Base-by-base conservation (phyloP, 177 flowering plant species). In the Tripterygium wilfordii region DNA sequence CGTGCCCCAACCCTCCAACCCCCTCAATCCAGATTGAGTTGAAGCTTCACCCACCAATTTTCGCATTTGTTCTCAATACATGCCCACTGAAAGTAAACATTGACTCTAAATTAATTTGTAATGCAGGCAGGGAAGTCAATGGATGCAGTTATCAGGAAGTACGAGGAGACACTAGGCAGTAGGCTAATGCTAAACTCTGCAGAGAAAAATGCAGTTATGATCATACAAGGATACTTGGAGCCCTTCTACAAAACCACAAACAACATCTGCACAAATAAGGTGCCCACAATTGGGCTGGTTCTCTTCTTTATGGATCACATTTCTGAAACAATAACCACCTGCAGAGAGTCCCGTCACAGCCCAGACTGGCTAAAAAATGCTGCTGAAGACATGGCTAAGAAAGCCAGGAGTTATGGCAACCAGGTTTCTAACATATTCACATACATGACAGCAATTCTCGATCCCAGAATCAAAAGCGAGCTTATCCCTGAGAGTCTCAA, bases 281-380 rank as follows among this genome's bases (percentile, higher is more conserved):
- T 71, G 5, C 86, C 76, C 10, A 88, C 95, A 0, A 24, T 88
- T 19, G 98, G 96, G 0, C 56, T 88, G 41, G 90, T 83, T 26
- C 80, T 88, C 41, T 85, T 91, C 75, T 91, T 88, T 76, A 91
- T 88, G 96, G 98, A 91, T 60, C 84, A 88, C 60, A 76, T 85
- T 33, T 72, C 73, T 26, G 98, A 91, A 51, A 85, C 52, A 58
- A 85, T 88, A 44, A 48, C 67, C 12, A 43, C 67, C 19, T 83
- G 88, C 71, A 68, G 76, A 62, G 94, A 87, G 23, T 76, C 89
- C 15, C 77, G 77, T 8, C 81, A 67, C 49, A 70, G 15, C 56
- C 92, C 89, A 7, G 96, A 91, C 21, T 80, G 88, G 96, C 84
- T 88, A 35, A 91, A 82, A 63, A 58, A 32, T 40, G 65, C 85